Evolutionary conservation across 164 flowering plant species (phyloP).

Genomic region (Litsea cubeba): DNA sequence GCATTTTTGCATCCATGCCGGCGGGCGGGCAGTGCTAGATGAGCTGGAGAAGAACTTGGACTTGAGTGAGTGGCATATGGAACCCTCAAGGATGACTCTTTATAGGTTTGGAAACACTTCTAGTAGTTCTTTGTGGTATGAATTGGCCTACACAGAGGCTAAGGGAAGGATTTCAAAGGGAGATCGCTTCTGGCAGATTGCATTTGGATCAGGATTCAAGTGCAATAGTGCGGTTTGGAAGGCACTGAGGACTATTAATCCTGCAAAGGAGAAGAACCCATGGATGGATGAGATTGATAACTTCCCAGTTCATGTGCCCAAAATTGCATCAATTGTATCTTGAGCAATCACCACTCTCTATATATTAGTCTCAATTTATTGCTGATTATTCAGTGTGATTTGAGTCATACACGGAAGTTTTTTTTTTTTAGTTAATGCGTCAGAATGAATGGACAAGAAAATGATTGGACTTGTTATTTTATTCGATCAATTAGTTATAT

Average conservation of each 20-base stretch:
- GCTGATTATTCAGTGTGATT: no score
- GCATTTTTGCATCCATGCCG: conserved; percentile 85
- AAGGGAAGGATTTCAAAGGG: conserved; percentile 72
- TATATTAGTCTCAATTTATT: no score
- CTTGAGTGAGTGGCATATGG: conserved; percentile 67
- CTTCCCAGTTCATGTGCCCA: conserved; percentile 66
- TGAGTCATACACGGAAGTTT: no score
- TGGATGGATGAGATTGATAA: conserved; percentile 75
- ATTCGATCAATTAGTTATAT: no score
- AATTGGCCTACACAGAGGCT: conserved; percentile 68
- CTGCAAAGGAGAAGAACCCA: conserved; percentile 60
- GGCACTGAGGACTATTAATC: conserved; percentile 51
- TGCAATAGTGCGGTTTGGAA: conserved; percentile 86
- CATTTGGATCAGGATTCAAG: conserved; percentile 84
- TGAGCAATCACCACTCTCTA: not conserved
- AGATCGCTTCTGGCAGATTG: conserved; percentile 80
- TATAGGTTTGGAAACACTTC: conserved; percentile 82
- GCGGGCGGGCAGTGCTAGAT: conserved; percentile 75
- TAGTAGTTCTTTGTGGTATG: conserved; percentile 80
- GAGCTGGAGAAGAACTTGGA: conserved; percentile 83
- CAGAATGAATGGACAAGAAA: no score
- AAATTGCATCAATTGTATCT: conserved; percentile 22
- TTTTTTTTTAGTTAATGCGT: no score
- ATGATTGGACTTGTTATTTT: no score
- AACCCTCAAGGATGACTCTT: conserved; percentile 84